A percentile compares a stretch with the other conserved stretches of the same genome.
phyloP scores from a whole-genome alignment of 345 rosid species.

The thale cress (Arabidopsis thaliana) region TAIR10.1 NC_003074.8:21112501-21113000 shows the following conservation, averaged over 20 bases:
- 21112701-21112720: constrained; percentile 96
- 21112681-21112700: constrained; percentile 94
- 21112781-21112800: background rate
- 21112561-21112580: background rate
- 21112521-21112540: constrained; percentile 47
- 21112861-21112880: constrained; percentile 95
- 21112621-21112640: constrained; percentile 96
- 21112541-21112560: constrained; percentile 5
- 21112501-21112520: constrained; percentile 91
- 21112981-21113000: constrained; percentile 2
- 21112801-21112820: constrained; percentile 54
- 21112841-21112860: constrained; percentile 97
- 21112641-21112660: constrained; percentile 92
- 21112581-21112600: background rate
- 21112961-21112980: background rate
- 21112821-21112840: constrained; percentile 92
- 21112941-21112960: background rate
- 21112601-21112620: constrained; percentile 45
- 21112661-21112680: constrained; percentile 97
- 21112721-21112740: constrained; percentile 84
- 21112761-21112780: background rate
- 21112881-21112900: constrained; percentile 97
- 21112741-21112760: constrained; percentile 7
- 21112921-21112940: constrained; percentile 31
- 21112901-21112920: constrained; percentile 49